Conservation (phyloP, 768 basidiomycete species). For the Lyophyllum shimeji region DNA sequence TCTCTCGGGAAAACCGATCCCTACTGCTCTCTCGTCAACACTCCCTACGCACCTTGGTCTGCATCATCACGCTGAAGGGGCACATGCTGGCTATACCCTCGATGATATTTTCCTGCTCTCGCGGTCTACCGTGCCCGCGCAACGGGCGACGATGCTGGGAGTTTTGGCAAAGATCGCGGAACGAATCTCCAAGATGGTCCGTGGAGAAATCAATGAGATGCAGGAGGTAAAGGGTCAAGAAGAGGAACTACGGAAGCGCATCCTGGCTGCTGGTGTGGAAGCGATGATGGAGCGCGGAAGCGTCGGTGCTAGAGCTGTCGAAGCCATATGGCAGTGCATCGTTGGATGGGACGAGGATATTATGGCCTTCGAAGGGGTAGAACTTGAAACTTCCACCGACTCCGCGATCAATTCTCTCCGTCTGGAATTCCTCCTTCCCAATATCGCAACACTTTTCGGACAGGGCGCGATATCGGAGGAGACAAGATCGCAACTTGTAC, state of each 20-base stretch:
- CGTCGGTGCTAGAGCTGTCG: slow-evolving; percentile 65
- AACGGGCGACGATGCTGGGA: slow-evolving; percentile 79
- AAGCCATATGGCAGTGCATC: slow-evolving; percentile 72
- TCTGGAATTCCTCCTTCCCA: slow-evolving; percentile 45
- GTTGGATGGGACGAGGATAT: slow-evolving; percentile 60
- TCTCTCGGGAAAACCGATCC: slow-evolving; percentile 70
- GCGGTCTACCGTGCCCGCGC: slow-evolving; percentile 79
- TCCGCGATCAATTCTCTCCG: slow-evolving; percentile 33
- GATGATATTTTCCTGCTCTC: slow-evolving; percentile 81
- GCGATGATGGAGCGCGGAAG: slow-evolving; percentile 66
- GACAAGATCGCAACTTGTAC: slow-evolving; percentile 56
- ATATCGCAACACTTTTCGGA: slow-evolving; percentile 39
- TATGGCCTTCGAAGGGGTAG: slow-evolving; percentile 42
- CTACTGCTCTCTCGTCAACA: slow-evolving; percentile 45
- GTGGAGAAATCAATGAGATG: slow-evolving; percentile 35
- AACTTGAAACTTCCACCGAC: slow-evolving; percentile 36
- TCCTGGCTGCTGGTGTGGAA: slow-evolving; percentile 65
- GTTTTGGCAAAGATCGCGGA: slow-evolving; percentile 62
- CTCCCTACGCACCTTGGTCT: slow-evolving; percentile 85
- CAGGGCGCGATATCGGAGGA: slow-evolving; percentile 45
- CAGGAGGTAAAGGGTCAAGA: slow-evolving; percentile 38
- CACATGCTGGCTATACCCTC: slow-evolving; percentile 83
- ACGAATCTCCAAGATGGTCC: slow-evolving; percentile 27
- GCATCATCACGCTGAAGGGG: slow-evolving; percentile 85
- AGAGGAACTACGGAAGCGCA: slow-evolving; percentile 55